Conservation (phyloP, 2,329 filamentous ascomycete genomes). For the Cladosporium sp. region DNA sequence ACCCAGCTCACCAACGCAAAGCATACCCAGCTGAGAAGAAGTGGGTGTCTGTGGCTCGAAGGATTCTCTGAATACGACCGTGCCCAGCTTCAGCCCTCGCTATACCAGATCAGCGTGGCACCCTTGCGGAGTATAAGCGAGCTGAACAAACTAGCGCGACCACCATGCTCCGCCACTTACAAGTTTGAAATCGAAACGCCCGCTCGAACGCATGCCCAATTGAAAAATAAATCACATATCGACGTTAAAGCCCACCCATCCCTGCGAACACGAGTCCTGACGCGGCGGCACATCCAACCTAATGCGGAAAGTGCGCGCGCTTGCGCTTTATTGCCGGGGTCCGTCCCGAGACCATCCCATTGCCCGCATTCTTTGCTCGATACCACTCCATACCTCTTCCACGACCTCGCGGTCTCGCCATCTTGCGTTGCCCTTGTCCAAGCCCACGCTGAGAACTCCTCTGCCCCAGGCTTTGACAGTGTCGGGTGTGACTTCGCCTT, state of each 20-base stretch:
- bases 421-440: slow-evolving; percentile 66
- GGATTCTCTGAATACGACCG: background rate
- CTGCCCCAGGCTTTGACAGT: slow-evolving; percentile 81
- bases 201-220: slow-evolving; percentile 11
- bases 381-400: slow-evolving; percentile 83
- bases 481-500: slow-evolving; percentile 73
- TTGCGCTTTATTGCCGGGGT: slow-evolving; percentile 10
- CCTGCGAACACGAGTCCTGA: background rate
- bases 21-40: no score
- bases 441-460: slow-evolving; percentile 68
- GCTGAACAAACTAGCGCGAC: background rate
- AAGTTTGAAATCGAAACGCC: background rate
- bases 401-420: slow-evolving; percentile 93
- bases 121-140: background rate
- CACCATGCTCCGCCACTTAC: background rate
- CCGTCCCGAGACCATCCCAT: slow-evolving; percentile 78
- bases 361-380: slow-evolving; percentile 81
- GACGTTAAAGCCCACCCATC: no score
- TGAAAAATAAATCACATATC: background rate
- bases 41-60: background rate
- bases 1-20: no score
- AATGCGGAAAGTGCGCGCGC: no score
- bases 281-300: background rate
- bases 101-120: background rate
- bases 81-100: background rate